phyloP scores from a whole-genome alignment of 176 grass and related monocot species.

The Puccinellia tenuiflora region DNA sequence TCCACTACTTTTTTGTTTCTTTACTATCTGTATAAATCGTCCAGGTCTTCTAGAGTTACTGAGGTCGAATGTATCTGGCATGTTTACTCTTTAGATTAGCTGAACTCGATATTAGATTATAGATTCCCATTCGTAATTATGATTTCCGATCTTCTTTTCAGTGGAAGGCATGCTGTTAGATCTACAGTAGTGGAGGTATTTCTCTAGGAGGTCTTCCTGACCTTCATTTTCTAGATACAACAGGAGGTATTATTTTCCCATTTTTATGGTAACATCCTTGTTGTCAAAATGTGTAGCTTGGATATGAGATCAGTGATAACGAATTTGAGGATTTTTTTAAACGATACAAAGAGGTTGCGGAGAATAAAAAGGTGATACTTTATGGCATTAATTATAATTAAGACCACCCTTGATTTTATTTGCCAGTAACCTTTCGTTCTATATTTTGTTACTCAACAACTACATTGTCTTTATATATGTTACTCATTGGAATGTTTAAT shows the following conservation, averaged over 20 bases:
- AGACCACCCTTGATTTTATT: neutral
- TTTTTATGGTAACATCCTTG: neutral
- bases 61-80: neutral
- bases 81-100: neutral
- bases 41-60: neutral
- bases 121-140: neutral
- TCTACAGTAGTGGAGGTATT: constrained; percentile 77
- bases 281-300: constrained; percentile 44
- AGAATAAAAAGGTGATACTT: constrained; percentile 86
- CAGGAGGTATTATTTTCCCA: neutral
- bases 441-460: neutral
- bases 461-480: neutral
- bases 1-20: neutral
- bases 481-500: neutral
- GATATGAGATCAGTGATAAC: constrained; percentile 73
- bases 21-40: neutral
- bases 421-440: neutral
- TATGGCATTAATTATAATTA: neutral
- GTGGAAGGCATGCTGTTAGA: constrained; percentile 87
- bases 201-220: constrained; percentile 1
- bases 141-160: constrained; percentile 42
- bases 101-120: neutral
- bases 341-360: constrained; percentile 93
- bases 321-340: constrained; percentile 93
- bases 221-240: neutral